Conservation (phyloP, 805 yeast genomes). For the Nakazawaea populi region DNA sequence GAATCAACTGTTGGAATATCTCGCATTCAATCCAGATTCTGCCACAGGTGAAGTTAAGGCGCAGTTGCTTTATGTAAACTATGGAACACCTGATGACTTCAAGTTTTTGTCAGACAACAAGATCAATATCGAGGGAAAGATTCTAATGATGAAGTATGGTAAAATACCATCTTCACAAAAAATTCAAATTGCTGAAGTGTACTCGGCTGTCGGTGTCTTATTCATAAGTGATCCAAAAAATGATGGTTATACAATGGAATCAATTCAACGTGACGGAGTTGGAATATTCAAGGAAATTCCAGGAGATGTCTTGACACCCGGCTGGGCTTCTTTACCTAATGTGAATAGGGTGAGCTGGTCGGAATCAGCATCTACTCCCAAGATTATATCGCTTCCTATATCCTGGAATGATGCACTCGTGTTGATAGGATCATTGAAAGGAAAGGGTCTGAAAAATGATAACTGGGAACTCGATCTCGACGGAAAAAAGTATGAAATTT, state of each 20-base stretch:
- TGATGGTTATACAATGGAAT: constrained; percentile 29
- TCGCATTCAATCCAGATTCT: constrained; percentile 68
- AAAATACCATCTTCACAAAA: constrained; percentile 44
- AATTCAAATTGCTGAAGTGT: constrained; percentile 45
- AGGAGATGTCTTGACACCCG: constrained; percentile 81
- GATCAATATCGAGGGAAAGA: constrained; percentile 38
- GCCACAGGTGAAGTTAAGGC: constrained; percentile 51
- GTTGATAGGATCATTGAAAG: constrained; percentile 31
- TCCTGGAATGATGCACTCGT: constrained; percentile 64
- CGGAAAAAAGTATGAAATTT: constrained; percentile 27
- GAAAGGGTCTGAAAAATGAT: constrained; percentile 30
- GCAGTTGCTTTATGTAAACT: constrained; percentile 55
- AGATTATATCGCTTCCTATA: constrained; percentile 72
- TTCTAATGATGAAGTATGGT: constrained; percentile 60
- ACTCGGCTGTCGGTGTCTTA: constrained; percentile 60
- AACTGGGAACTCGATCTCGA: constrained; percentile 28
- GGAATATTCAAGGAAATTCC: constrained; percentile 54
- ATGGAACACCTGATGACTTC: constrained; percentile 57
- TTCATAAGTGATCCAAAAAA: constrained; percentile 48
- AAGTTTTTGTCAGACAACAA: constrained; percentile 27
- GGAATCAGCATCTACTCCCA: constrained; percentile 50
- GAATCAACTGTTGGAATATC: constrained; percentile 21
- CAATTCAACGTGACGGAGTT: constrained; percentile 51
- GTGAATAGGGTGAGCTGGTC: constrained; percentile 35
- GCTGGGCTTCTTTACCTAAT: constrained; percentile 48